These are phyloP conservation scores for Ogataea ganodermae DNA, from an alignment of 805 yeast genomes.

Conservation along the genomic window DNA sequence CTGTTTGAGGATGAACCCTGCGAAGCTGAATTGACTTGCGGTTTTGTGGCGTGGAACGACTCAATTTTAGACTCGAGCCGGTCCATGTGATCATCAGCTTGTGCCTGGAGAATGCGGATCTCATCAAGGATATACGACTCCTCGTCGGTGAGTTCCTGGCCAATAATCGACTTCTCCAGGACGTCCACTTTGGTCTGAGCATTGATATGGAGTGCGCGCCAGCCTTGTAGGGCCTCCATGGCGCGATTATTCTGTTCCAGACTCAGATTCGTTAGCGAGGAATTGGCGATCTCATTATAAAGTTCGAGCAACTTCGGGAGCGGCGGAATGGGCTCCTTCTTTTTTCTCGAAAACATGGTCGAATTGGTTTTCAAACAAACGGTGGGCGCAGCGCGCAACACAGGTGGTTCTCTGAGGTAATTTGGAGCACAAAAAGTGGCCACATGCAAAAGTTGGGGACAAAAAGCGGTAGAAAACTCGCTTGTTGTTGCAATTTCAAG, in stretches of 20 bases:
- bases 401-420: background rate
- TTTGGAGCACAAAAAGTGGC: background rate
- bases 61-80: constrained; percentile 31
- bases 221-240: constrained; percentile 64
- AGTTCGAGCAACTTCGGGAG: constrained; percentile 59
- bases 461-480: background rate
- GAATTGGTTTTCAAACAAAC: background rate
- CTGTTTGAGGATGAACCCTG: constrained; percentile 7
- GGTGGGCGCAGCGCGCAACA: background rate
- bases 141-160: constrained; percentile 42
- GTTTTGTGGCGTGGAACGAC: constrained; percentile 10
- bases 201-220: constrained; percentile 71
- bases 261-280: constrained; percentile 55
- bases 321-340: constrained; percentile 62
- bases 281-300: constrained; percentile 63
- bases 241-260: constrained; percentile 56
- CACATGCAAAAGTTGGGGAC: background rate
- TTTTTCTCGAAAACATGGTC: constrained; percentile 52
- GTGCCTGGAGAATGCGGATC: constrained; percentile 39
- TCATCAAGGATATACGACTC: constrained; percentile 46
- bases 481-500: constrained; percentile 1
- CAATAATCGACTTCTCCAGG: constrained; percentile 45
- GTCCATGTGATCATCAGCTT: constrained; percentile 41
- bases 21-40: constrained; percentile 1
- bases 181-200: constrained; percentile 56